A percentile compares a stretch with the other conserved stretches of the same genome.
phyloP scores from a whole-genome alignment of 225 moss, liverwort and hornwort genomes.

The Rhytidiadelphus loreus region DNA sequence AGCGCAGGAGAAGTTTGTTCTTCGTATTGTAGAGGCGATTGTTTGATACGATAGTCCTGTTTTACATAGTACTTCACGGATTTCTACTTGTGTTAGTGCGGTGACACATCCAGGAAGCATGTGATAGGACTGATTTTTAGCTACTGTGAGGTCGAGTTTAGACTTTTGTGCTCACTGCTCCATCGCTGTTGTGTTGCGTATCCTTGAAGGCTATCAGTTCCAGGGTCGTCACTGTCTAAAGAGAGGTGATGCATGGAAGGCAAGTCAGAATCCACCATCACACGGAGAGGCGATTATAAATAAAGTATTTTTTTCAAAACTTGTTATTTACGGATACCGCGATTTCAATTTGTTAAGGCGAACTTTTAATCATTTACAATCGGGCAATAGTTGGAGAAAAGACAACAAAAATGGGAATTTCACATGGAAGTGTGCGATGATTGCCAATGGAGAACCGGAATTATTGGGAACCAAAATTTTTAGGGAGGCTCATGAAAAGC shows the following conservation, averaged over 20 bases:
- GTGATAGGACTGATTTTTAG: not conserved
- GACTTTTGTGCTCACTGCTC: not conserved
- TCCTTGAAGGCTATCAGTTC: not conserved
- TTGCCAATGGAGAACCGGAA: too few species aligned
- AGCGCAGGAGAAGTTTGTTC: not conserved
- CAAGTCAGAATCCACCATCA: not conserved
- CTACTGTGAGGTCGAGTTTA: not conserved
- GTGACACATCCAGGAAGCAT: not conserved
- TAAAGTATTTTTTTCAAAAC: not conserved
- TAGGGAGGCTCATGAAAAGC: not conserved
- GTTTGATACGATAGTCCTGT: not conserved
- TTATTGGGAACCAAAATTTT: not conserved
- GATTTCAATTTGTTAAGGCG: not conserved
- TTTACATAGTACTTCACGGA: not conserved
- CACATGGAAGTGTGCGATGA: not conserved
- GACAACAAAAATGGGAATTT: not conserved
- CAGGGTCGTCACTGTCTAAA: not conserved
- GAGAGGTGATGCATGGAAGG: not conserved
- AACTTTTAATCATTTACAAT: too few species aligned
- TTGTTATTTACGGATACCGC: not conserved
- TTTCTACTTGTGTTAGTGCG: not conserved
- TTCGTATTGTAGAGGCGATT: not conserved
- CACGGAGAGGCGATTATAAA: not conserved
- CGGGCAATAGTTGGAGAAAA: too few species aligned
- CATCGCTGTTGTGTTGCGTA: not conserved